Conservation (phyloP, 2,329 filamentous ascomycete species). For the Phaeosphaeria sp. region DNA sequence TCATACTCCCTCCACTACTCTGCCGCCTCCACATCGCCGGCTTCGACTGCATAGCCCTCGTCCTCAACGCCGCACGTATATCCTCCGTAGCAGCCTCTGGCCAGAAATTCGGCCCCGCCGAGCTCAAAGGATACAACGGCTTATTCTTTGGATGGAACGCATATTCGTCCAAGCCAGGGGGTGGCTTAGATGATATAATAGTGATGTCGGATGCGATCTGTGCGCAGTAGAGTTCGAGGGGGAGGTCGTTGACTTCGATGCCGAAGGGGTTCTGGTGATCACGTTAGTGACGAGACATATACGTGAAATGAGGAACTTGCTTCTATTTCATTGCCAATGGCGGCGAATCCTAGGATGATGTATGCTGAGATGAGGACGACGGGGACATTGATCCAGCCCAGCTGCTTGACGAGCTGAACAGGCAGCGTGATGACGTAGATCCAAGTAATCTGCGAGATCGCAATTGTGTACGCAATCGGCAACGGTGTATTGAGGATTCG, state of each 20-base stretch:
- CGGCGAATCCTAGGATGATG: conserved; percentile 77
- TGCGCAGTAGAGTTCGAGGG: conserved; percentile 70
- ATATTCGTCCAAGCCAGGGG: conserved; percentile 60
- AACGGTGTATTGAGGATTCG: conserved; percentile 80
- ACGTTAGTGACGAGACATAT: too few species aligned
- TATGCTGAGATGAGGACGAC: conserved; percentile 73
- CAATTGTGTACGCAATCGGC: conserved; percentile 78
- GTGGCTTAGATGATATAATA: conserved; percentile 66
- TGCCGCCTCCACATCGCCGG: conserved; percentile 16
- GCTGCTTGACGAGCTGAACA: conserved; percentile 71
- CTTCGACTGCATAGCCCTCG: conserved; percentile 15
- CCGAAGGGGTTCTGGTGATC: conserved; percentile 87
- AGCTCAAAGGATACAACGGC: conserved; percentile 60
- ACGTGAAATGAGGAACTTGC: too few species aligned
- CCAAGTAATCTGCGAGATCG: conserved; percentile 82
- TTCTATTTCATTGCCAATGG: conserved; percentile 79
- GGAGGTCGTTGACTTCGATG: conserved; percentile 74
- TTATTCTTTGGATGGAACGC: conserved; percentile 54
- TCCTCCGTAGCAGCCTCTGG: conserved; percentile 33
- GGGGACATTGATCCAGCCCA: conserved; percentile 76
- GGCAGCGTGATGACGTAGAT: conserved; percentile 78
- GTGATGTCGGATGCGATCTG: conserved; percentile 75
- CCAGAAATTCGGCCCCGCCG: conserved; percentile 40
- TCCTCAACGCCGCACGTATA: conserved; percentile 45
- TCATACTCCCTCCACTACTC: not conserved